phyloP scores from a whole-genome alignment of 495 filamentous ascomycete genomes.

The Neurospora tetrasperma region DNA sequence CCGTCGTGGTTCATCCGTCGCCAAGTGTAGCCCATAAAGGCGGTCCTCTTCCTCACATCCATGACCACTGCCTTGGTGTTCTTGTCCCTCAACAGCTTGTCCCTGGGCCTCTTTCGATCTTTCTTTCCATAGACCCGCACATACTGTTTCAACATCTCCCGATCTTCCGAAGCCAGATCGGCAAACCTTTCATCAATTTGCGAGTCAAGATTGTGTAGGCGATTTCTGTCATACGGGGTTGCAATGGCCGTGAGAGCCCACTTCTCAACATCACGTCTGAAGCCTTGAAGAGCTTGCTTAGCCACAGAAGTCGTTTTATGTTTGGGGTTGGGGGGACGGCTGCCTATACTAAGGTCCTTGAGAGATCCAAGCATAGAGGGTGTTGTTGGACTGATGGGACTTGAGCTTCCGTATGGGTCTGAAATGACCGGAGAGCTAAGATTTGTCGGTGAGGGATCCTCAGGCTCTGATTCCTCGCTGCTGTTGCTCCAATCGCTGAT shows the following conservation, averaged over 20 bases:
- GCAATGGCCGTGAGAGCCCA: constrained; percentile 31
- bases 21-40: constrained; percentile 89
- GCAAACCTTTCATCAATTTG: constrained; percentile 30
- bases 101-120: constrained; percentile 54
- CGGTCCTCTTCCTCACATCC: constrained; percentile 66
- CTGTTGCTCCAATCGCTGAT: constrained; percentile 45
- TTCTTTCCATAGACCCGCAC: constrained; percentile 7
- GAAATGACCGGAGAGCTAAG: not conserved
- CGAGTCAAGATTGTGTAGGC: constrained; percentile 33
- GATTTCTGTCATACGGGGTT: constrained; percentile 32
- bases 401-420: not conserved
- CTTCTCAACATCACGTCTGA: constrained; percentile 29
- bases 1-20: constrained; percentile 28
- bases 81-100: constrained; percentile 68
- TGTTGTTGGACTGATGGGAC: not conserved
- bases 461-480: constrained; percentile 31
- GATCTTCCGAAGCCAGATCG: constrained; percentile 14
- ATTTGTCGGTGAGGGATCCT: not conserved
- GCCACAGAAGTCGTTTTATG: not conserved
- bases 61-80: constrained; percentile 52
- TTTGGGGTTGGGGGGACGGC: not conserved
- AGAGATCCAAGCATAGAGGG: not conserved
- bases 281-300: constrained; percentile 14
- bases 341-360: not conserved
- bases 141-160: constrained; percentile 30